Conservation (phyloP, 331 rosid species). For the Prunus yedoensis region DNA sequence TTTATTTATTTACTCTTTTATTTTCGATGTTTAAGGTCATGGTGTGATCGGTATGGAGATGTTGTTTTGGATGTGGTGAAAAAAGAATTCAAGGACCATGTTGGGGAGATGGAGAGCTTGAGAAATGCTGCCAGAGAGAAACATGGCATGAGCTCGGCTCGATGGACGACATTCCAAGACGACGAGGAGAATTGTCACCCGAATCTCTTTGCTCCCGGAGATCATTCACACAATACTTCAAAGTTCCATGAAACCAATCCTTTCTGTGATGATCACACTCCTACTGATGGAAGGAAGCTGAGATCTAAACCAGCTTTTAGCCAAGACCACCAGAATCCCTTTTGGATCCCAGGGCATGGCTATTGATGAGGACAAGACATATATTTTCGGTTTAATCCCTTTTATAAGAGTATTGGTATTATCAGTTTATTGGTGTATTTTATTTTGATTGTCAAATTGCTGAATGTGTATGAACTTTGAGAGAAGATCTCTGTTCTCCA, state of each 20-base stretch:
- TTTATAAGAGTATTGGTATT: neutral
- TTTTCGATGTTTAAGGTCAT: conserved; percentile 44
- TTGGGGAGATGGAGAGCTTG: conserved; percentile 73
- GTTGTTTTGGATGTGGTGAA: conserved; percentile 78
- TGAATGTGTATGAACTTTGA: neutral
- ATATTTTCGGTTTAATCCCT: neutral
- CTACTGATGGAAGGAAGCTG: conserved; percentile 31
- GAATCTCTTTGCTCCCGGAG: conserved; percentile 48
- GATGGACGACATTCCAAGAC: conserved; percentile 74
- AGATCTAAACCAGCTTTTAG: conserved; percentile 44
- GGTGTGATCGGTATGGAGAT: conserved; percentile 80
- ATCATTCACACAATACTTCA: neutral
- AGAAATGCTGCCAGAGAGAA: conserved; percentile 57
- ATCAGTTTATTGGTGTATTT: neutral
- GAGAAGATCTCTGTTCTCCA: neutral
- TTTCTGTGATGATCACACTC: conserved; percentile 35
- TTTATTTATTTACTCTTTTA: neutral
- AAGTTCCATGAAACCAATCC: conserved; percentile 40
- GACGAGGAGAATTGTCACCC: conserved; percentile 82
- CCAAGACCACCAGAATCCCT: conserved; percentile 47
- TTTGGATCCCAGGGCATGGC: conserved; percentile 41
- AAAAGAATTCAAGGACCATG: conserved; percentile 75
- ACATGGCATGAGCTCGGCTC: conserved; percentile 48
- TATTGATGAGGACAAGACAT: neutral
- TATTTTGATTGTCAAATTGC: neutral